phyloP scores from a whole-genome alignment of 2,329 filamentous ascomycete species.

The Volutella citrinella region DNA sequence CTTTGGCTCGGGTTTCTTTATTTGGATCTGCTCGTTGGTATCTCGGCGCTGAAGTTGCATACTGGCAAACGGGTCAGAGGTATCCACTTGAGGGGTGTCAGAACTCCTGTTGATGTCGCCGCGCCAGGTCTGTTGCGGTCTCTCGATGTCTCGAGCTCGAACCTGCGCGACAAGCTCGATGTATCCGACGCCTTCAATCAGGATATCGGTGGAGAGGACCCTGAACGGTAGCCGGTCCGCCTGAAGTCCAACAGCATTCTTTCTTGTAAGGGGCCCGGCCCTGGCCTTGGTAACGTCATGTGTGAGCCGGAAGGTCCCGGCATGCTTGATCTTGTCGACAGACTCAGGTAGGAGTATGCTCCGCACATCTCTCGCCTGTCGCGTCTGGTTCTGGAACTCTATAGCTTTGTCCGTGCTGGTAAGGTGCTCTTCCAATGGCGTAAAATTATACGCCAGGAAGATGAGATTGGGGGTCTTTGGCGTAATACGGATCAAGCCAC shows the following conservation, averaged over 20 bases:
- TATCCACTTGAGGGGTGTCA: too few species aligned
- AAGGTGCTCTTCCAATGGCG: slow-evolving; percentile 71
- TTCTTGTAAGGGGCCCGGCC: slow-evolving; percentile 68
- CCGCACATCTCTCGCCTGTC: slow-evolving; percentile 53
- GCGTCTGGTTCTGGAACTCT: slow-evolving; percentile 64
- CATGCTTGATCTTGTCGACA: slow-evolving; percentile 59
- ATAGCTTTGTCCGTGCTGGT: slow-evolving; percentile 79
- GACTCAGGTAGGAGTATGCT: slow-evolving; percentile 61
- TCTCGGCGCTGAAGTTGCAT: slow-evolving; percentile 27
- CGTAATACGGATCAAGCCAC: slow-evolving; percentile 81
- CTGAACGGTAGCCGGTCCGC: slow-evolving; percentile 73
- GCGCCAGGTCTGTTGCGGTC: neutral
- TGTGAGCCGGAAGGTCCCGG: slow-evolving; percentile 70
- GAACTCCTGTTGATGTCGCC: too few species aligned
- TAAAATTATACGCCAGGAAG: slow-evolving; percentile 83
- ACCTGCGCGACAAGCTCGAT: slow-evolving; percentile 84
- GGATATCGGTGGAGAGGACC: slow-evolving; percentile 76
- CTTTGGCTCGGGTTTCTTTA: slow-evolving; percentile 16
- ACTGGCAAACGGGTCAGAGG: slow-evolving; percentile 4
- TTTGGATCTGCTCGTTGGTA: neutral
- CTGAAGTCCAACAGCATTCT: slow-evolving; percentile 59
- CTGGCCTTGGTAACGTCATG: slow-evolving; percentile 82
- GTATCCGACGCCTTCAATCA: slow-evolving; percentile 93
- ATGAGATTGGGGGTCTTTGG: slow-evolving; percentile 59
- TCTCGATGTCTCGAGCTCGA: slow-evolving; percentile 48